Conservation (phyloP, 495 filamentous ascomycete genomes). For the Penicillium pancosmium region DNA sequence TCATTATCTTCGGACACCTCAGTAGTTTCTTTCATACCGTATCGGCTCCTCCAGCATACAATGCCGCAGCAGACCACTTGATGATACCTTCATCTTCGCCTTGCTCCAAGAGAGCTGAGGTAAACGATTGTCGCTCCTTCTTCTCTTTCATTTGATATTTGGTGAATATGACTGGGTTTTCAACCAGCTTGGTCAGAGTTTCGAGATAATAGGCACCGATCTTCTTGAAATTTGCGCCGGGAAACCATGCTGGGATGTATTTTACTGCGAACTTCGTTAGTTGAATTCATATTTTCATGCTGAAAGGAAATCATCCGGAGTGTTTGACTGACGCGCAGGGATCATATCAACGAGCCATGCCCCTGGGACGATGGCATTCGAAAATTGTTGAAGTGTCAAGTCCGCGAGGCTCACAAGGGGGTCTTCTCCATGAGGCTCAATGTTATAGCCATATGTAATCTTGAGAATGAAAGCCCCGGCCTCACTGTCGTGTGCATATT, state of each 20-base stretch:
- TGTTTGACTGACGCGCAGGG: conserved; percentile 26
- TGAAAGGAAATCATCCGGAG: neutral
- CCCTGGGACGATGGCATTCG: conserved; percentile 41
- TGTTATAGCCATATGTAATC: conserved; percentile 52
- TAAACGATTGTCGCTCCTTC: conserved; percentile 35
- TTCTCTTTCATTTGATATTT: conserved; percentile 42
- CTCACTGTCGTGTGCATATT: conserved; percentile 24
- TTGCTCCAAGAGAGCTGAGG: conserved; percentile 35
- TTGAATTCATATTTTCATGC: neutral
- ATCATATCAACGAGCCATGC: conserved; percentile 50
- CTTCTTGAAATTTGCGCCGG: conserved; percentile 46
- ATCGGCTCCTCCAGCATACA: conserved; percentile 60
- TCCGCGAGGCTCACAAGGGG: conserved; percentile 44
- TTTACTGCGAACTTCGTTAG: conserved; percentile 18
- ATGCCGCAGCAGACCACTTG: conserved; percentile 46
- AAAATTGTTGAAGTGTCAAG: conserved; percentile 44
- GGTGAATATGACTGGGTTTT: conserved; percentile 45
- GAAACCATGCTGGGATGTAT: conserved; percentile 47
- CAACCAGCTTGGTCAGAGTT: conserved; percentile 23
- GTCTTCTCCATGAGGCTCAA: conserved; percentile 41
- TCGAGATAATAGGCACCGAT: conserved; percentile 34
- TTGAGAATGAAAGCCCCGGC: conserved; percentile 50
- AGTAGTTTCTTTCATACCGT: conserved; percentile 28
- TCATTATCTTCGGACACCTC: neutral
- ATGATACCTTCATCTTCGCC: conserved; percentile 29